A percentile compares a stretch with the other conserved stretches of the same genome.
phyloP scores from a whole-genome alignment of 176 grass and related monocot species.

The Coix lacrymajobi region DNA sequence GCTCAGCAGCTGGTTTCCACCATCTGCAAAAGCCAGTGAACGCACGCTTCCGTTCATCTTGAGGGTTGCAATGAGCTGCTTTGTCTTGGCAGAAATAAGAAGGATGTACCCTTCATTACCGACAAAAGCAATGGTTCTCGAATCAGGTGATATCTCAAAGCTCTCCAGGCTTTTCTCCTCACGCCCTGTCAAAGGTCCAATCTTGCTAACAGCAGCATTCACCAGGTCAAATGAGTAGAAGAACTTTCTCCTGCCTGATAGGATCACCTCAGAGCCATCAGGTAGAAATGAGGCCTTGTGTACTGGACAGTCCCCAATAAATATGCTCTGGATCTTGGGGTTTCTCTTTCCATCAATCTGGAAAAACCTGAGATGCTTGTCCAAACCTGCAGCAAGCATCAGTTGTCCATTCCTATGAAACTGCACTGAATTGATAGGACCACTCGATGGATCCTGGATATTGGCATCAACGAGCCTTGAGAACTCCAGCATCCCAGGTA shows the following conservation, averaged over 20 bases:
- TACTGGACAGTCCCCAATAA: slow-evolving; percentile 54
- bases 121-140: slow-evolving; percentile 72
- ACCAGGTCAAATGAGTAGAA: slow-evolving; percentile 86
- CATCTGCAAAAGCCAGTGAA: slow-evolving; percentile 62
- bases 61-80: slow-evolving; percentile 73
- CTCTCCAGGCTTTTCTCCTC: slow-evolving; percentile 81
- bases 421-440: slow-evolving; percentile 74
- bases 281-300: slow-evolving; percentile 71
- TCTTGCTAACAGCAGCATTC: slow-evolving; percentile 57
- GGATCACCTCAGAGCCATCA: slow-evolving; percentile 74
- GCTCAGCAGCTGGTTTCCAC: slow-evolving; percentile 60
- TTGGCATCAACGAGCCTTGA: slow-evolving; percentile 78
- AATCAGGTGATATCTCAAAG: slow-evolving; percentile 90
- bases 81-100: slow-evolving; percentile 73
- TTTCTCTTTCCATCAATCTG: slow-evolving; percentile 81
- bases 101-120: slow-evolving; percentile 86
- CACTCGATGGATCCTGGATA: slow-evolving; percentile 50
- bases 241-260: slow-evolving; percentile 71
- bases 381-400: slow-evolving; percentile 65
- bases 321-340: slow-evolving; percentile 70
- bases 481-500: slow-evolving; percentile 67
- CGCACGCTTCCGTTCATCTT: slow-evolving; percentile 84
- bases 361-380: slow-evolving; percentile 68
- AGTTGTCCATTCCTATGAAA: slow-evolving; percentile 86
- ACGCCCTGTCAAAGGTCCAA: slow-evolving; percentile 57